Evolutionary conservation across 345 rosid species (phyloP).

Genomic region (Moringa oleifera): DNA sequence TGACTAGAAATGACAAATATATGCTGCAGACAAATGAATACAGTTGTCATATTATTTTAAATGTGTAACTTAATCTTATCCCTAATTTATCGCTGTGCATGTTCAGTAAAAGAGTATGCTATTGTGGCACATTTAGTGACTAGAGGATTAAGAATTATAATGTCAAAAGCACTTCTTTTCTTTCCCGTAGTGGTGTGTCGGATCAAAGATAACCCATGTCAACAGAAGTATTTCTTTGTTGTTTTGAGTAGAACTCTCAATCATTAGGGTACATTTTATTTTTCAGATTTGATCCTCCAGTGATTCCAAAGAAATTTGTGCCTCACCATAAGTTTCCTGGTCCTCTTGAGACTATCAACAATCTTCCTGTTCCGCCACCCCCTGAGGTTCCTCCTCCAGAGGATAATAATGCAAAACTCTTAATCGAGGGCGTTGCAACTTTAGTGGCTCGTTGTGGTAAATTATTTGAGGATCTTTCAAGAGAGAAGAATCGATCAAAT

Average conservation of each 20-base stretch:
- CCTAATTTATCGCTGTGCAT: neutral
- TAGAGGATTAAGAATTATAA: neutral
- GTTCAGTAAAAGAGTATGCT: neutral
- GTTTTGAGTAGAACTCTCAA: neutral
- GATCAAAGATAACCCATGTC: neutral
- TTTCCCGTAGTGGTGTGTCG: neutral
- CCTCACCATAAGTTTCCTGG: conserved; percentile 68
- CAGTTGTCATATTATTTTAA: conserved; percentile 8
- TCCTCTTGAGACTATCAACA: conserved; percentile 43
- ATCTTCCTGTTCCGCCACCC: conserved; percentile 52
- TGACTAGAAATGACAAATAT: conserved; percentile 21
- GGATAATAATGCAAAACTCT: conserved; percentile 62
- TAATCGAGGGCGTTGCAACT: conserved; percentile 89
- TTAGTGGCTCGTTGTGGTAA: conserved; percentile 95
- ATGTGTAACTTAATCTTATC: neutral
- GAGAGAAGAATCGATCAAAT: conserved; percentile 85
- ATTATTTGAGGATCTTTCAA: conserved; percentile 90
- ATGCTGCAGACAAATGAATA: neutral
- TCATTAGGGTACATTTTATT: conserved; percentile 8
- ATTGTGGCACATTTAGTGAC: too few relatives aligned
- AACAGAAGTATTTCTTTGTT: neutral
- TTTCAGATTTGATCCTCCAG: conserved; percentile 78
- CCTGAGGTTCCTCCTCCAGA: conserved; percentile 72
- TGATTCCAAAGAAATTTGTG: conserved; percentile 71
- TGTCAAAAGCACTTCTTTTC: neutral